Conservation (phyloP, 331 rosid genomes). For the Acacia pycnantha region DNA sequence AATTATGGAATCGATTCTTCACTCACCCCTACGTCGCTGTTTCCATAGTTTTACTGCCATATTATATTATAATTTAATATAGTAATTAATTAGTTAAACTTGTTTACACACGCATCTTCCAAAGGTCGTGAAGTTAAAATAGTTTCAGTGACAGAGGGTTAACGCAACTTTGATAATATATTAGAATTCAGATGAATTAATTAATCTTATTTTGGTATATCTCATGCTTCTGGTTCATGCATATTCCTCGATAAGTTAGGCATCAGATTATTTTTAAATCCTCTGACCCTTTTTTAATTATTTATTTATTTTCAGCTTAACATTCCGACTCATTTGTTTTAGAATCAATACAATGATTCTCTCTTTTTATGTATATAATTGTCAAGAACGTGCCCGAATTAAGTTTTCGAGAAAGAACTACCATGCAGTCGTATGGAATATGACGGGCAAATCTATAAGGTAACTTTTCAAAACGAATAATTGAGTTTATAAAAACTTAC, state of each 20-base stretch:
- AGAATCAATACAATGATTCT: neutral
- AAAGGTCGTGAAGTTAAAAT: neutral
- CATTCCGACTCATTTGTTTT: neutral
- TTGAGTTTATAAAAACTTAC: neutral
- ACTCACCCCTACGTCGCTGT: neutral
- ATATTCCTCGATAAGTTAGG: neutral
- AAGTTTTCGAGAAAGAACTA: neutral
- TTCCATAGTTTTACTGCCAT: neutral
- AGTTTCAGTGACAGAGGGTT: neutral
- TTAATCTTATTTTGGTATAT: neutral
- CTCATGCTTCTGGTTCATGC: neutral
- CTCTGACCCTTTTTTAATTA: neutral
- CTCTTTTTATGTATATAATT: neutral
- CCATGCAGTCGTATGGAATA: neutral
- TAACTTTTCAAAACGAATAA: neutral
- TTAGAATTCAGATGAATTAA: neutral
- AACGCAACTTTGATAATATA: neutral
- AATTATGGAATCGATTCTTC: neutral
- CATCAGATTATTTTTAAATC: too few species aligned
- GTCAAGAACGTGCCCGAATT: neutral
- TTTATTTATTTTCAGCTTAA: neutral
- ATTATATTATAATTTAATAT: neutral
- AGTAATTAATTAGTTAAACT: neutral
- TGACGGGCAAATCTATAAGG: neutral
- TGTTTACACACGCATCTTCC: neutral